Base-by-base conservation (phyloP, 768 basidiomycete species). In the Russula sp. region DNA sequence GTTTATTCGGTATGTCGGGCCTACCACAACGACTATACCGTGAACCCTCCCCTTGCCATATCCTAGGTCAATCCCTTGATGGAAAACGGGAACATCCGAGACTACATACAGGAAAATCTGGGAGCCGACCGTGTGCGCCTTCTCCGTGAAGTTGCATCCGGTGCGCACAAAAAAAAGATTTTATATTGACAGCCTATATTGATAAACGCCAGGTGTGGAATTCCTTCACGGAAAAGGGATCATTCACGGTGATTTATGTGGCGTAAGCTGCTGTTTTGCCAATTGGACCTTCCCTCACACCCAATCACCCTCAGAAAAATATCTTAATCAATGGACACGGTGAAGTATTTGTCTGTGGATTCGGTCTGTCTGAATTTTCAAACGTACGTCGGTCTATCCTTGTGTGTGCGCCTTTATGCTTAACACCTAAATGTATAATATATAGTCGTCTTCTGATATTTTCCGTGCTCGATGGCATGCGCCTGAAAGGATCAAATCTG, bases 1-100 rank as follows among this genome's bases (percentile, higher is more conserved):
- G 22, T 57, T 61, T 47, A 64, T 47, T 59, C 65, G 2, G 65
- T 65, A 42, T 42, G 62, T 63, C 18, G 7, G 9, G 11, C 25
- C n/a, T 11, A 2, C 8, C 18, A 35, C 25, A 2, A 5, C 11
- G 22, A 34, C 7, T 2, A 39, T 52, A 5, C 14, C n/a, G 29
- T 58, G 20, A 58, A 29, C 20, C 18, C 41, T 58, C 8, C 18
- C 51, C 14, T 57, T 54, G 32, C 25, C 2, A 29, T 29, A 29
- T 29, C 3, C 25, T 55, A 79, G 76, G 78, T 80, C 57, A 76
- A 75, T 43, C 78, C 79, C 5, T 78, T 75, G 75, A 78, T 79
- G 75, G 71, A 74, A 25, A 73, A 79, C 58, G 75, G 77, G 11
- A 76, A 77, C 20, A 73, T 73, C 2, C 65, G 76, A 18, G 61